Conservation (phyloP, 257 asterid genomes). For the Vinca minor region DNA sequence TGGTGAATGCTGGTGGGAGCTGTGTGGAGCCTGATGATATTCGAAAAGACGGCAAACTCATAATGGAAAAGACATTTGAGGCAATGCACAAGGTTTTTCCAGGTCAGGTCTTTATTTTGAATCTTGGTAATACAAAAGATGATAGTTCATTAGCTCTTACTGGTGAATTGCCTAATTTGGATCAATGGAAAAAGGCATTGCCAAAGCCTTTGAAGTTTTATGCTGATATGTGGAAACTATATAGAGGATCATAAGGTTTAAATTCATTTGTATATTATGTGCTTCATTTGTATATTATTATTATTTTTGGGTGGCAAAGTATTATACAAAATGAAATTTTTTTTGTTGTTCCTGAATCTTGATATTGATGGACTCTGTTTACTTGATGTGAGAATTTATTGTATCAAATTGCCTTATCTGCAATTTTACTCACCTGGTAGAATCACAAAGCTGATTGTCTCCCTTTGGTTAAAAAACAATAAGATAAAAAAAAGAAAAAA, state of each 20-base stretch:
- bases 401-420: too few relatives aligned
- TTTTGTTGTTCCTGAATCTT: neutral
- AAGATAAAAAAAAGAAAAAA: too few relatives aligned
- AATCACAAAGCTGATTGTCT: too few relatives aligned
- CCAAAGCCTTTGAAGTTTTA: slow-evolving; percentile 51
- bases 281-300: slow-evolving; percentile 6
- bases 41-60: slow-evolving; percentile 52
- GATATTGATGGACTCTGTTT: neutral
- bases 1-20: slow-evolving; percentile 92
- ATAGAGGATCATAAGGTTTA: neutral
- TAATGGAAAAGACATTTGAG: slow-evolving; percentile 70
- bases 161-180: slow-evolving; percentile 49
- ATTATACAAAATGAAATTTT: neutral
- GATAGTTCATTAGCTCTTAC: slow-evolving; percentile 73
- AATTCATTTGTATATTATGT: neutral
- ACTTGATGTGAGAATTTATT: too few relatives aligned
- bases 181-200: slow-evolving; percentile 50
- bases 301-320: too few relatives aligned
- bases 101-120: slow-evolving; percentile 39
- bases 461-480: too few relatives aligned
- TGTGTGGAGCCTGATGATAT: slow-evolving; percentile 85
- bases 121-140: slow-evolving; percentile 46
- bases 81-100: slow-evolving; percentile 50
- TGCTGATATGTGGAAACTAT: slow-evolving; percentile 59
- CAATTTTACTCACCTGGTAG: too few relatives aligned